Base-by-base conservation (phyloP, 305 asterid species). In the Fraxinus nigra region DNA sequence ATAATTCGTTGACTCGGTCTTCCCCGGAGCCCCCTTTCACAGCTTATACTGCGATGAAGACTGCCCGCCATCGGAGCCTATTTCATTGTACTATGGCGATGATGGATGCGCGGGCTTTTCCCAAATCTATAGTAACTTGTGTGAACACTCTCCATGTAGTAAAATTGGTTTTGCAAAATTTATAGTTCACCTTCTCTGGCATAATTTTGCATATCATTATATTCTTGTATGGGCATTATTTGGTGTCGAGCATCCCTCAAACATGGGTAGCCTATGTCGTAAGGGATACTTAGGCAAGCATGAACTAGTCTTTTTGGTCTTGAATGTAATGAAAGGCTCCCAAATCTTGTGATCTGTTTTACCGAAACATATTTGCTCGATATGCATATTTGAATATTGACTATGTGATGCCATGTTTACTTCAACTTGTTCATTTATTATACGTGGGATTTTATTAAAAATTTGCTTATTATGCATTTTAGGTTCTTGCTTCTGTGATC, bases 11-110 rank as follows among this genome's bases (percentile, higher is more conserved):
- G 16, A 8, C 6, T 11, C 26, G 20, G 46, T 16, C 11, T 20
- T 32, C 69, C 38, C 65, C 79, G 24, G n/a, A 32, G n/a, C 79
- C 83, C 61, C 32, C 80, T 67, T 79, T 73, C 78, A 40, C 86
- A 78, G 82, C 86, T 83, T 75, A 81, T 76, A 72, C 85, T 85
- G 96, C 90, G 86, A 87, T 92, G 96, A 92, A 85, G 94, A 90
- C 93, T 92, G 94, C 91, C 87, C 75, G 94, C 94, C 8, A 72
- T 79, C 93, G 85, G 85, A 92, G 92, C 89, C 86, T 61, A 40
- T 77, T 72, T 3, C 34, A 28, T 9, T 28, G 18, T 34, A 6
- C 5, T 76, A 79, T 81, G 89, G 92, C 87, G 81, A 79, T 92
- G 97, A 89, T 22, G 94, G 93, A 72, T 86, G 72, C 24, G 67